Conservation (phyloP, 148 eudicot genomes). For the Hydrangea macrophylla region DNA sequence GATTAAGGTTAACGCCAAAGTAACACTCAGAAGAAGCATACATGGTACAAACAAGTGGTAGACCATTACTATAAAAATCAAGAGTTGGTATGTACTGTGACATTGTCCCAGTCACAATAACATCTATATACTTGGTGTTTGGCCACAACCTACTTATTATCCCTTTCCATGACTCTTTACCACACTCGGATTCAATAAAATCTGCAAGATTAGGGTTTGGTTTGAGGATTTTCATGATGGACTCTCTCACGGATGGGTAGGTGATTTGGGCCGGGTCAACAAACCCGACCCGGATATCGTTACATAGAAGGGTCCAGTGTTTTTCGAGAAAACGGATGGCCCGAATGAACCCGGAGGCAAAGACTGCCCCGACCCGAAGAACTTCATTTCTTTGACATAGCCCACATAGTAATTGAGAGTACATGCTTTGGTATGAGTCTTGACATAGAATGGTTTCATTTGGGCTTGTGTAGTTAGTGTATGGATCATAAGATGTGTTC, state of each 20-base stretch:
- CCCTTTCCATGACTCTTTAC: conserved; percentile 33
- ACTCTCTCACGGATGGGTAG: conserved; percentile 24
- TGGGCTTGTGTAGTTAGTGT: conserved; percentile 47
- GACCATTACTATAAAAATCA: conserved; percentile 35
- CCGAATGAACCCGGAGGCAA: conserved; percentile 42
- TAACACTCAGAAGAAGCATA: too few species aligned
- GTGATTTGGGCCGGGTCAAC: conserved; percentile 23
- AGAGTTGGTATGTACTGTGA: conserved; percentile 42
- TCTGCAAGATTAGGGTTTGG: conserved; percentile 34
- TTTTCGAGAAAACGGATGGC: conserved; percentile 44
- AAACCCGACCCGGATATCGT: conserved; percentile 36
- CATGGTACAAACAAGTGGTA: conserved; percentile 39
- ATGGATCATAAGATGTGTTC: conserved; percentile 32
- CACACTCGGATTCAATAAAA: conserved; percentile 34
- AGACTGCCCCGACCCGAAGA: conserved; percentile 36
- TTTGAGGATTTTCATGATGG: conserved; percentile 21
- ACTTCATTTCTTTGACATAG: conserved; percentile 30
- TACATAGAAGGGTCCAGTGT: conserved; percentile 30
- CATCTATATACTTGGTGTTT: conserved; percentile 41
- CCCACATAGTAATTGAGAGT: conserved; percentile 54
- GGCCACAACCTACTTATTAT: conserved; percentile 49
- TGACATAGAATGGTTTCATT: conserved; percentile 48
- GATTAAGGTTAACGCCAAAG: conserved; percentile 40
- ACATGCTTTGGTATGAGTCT: conserved; percentile 55
- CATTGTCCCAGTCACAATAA: conserved; percentile 49